Conservation (phyloP, 2,329 filamentous ascomycete species). For the Amauroascus niger region DNA sequence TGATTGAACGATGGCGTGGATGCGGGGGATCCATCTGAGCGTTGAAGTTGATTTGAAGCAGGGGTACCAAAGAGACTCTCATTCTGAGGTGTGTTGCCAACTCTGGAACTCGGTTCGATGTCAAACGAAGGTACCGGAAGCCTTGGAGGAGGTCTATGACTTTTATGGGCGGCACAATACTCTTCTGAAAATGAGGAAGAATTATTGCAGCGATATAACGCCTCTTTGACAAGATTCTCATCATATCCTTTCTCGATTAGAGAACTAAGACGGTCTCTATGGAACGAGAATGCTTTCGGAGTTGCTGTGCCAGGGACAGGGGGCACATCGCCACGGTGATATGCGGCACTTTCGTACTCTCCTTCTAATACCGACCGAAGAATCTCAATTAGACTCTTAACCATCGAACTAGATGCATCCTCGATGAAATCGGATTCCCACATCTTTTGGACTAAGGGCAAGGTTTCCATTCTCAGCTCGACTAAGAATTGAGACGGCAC, state of each 20-base stretch:
- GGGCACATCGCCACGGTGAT: conserved; percentile 52
- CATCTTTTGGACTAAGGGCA: conserved; percentile 65
- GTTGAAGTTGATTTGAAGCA: not conserved
- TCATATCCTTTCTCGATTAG: conserved; percentile 44
- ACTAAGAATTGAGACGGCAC: conserved; percentile 67
- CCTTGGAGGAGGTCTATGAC: conserved; percentile 49
- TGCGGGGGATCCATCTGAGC: not conserved
- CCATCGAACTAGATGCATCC: conserved; percentile 64
- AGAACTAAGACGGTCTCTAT: conserved; percentile 38
- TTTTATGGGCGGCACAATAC: conserved; percentile 60
- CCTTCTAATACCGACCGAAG: conserved; percentile 66
- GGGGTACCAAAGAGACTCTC: conserved; percentile 14
- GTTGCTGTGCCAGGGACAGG: conserved; percentile 39
- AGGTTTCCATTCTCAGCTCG: conserved; percentile 68
- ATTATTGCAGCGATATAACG: conserved; percentile 72
- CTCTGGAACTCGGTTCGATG: conserved; percentile 25
- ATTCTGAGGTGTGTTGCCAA: conserved; percentile 7
- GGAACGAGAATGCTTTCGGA: conserved; percentile 46
- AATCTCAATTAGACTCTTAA: conserved; percentile 73
- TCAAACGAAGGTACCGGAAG: conserved; percentile 60
- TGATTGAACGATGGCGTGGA: conserved; percentile 1
- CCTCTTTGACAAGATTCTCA: conserved; percentile 61
- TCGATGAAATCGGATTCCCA: conserved; percentile 83
- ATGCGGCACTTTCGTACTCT: conserved; percentile 62
- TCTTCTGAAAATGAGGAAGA: conserved; percentile 51